Percentiles rank a stretch among this genome's conserved stretches.
Evolutionary conservation across 805 yeast genomes (phyloP).

Genomic region (Cyberlindnera xishuangbannaensis): DNA sequence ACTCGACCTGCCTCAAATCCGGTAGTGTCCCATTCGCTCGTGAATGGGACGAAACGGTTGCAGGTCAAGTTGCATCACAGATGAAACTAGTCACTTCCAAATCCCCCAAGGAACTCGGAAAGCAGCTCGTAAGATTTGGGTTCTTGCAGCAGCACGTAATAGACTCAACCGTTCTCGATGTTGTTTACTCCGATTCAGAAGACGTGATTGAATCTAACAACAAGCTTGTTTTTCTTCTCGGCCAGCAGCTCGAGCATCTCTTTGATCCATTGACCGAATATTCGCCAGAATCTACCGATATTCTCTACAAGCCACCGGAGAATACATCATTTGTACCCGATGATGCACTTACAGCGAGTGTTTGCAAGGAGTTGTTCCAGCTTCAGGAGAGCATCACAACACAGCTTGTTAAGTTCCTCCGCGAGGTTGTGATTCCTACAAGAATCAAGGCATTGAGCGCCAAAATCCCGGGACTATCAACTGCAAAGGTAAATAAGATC

Average conservation of each 20-base stretch:
- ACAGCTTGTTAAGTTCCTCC: constrained; percentile 67
- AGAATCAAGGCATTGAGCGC: constrained; percentile 62
- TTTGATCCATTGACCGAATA: constrained; percentile 90
- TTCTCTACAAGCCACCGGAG: constrained; percentile 58
- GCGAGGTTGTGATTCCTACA: constrained; percentile 71
- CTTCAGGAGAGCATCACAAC: constrained; percentile 70
- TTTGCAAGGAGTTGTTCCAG: constrained; percentile 60
- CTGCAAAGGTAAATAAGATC: constrained; percentile 62
- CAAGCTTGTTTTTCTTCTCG: constrained; percentile 66
- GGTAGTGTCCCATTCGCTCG: constrained; percentile 1
- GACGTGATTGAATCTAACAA: constrained; percentile 61
- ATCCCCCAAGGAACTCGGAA: constrained; percentile 55
- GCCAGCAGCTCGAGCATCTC: constrained; percentile 80
- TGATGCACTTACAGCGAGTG: constrained; percentile 37
- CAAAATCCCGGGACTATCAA: constrained; percentile 46
- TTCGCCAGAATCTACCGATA: constrained; percentile 82
- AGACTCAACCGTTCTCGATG: constrained; percentile 60
- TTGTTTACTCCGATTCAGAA: constrained; percentile 57
- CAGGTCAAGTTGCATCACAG: constrained; percentile 70
- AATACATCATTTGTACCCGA: too few species aligned
- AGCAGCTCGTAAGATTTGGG: constrained; percentile 50
- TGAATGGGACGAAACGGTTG: constrained; percentile 75
- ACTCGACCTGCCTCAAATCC: constrained; percentile 10
- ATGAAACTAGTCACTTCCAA: constrained; percentile 50
- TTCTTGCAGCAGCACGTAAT: constrained; percentile 43